These are phyloP conservation scores for Trichoderma pleuroti DNA, from an alignment of 2,329 filamentous ascomycete species.

Conservation along the genomic window DNA sequence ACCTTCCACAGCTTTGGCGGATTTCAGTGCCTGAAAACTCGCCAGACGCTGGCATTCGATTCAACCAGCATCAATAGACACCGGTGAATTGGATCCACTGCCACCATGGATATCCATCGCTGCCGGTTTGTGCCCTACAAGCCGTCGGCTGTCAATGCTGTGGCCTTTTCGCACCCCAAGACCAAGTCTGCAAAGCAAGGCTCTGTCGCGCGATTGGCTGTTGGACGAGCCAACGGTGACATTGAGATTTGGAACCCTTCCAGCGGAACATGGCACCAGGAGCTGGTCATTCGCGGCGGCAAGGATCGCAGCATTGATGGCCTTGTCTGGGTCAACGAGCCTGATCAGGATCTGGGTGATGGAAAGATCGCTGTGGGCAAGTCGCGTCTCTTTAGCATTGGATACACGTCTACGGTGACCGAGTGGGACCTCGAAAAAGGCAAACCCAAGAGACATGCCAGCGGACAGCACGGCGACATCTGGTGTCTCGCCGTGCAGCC, in stretches of 20 bases:
- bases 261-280: slow-evolving; percentile 81
- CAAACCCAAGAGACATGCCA: slow-evolving; percentile 73
- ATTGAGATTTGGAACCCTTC: slow-evolving; percentile 97
- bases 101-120: slow-evolving; percentile 87
- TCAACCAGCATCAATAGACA: background rate
- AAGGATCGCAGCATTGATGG: slow-evolving; percentile 86
- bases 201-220: slow-evolving; percentile 68
- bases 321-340: slow-evolving; percentile 85
- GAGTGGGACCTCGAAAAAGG: slow-evolving; percentile 91
- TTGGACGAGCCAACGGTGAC: slow-evolving; percentile 90
- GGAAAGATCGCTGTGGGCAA: slow-evolving; percentile 64
- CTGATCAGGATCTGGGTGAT: slow-evolving; percentile 63
- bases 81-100: slow-evolving; percentile 13
- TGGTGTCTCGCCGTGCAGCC: slow-evolving; percentile 95
- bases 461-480: slow-evolving; percentile 90
- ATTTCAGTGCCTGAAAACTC: slow-evolving; percentile 15
- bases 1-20: slow-evolving; percentile 20
- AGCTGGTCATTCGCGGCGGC: slow-evolving; percentile 78
- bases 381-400: slow-evolving; percentile 90
- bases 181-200: slow-evolving; percentile 45
- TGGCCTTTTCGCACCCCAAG: slow-evolving; percentile 82
- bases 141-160: slow-evolving; percentile 85
- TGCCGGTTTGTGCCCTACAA: slow-evolving; percentile 94
- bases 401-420: slow-evolving; percentile 85
- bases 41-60: background rate